Evolutionary conservation across 768 basidiomycete genomes (phyloP).

Genomic region (Lentinula lateritia): DNA sequence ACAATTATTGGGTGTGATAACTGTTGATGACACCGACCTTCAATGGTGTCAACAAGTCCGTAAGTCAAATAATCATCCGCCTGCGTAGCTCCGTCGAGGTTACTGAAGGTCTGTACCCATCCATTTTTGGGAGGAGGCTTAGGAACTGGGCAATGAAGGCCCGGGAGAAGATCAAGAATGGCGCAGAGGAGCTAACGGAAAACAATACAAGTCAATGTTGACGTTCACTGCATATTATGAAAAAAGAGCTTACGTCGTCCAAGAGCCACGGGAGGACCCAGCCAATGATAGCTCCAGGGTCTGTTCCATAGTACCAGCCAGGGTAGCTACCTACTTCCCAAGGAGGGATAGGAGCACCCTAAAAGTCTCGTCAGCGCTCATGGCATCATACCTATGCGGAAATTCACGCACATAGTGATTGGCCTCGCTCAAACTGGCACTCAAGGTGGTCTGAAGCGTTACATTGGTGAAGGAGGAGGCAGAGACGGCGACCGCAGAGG

Average conservation of each 20-base stretch:
- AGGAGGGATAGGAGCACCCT: slow-evolving; percentile 30
- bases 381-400: not conserved
- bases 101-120: slow-evolving; percentile 22
- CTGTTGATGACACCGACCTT: slow-evolving; percentile 12
- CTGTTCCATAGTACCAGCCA: slow-evolving; percentile 34
- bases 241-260: not conserved
- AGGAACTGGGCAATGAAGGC: slow-evolving; percentile 19
- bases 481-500: not conserved
- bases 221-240: not conserved
- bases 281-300: slow-evolving; percentile 2
- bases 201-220: not conserved
- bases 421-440: not conserved
- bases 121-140: slow-evolving; percentile 9
- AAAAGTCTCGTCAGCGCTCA: slow-evolving; percentile 15
- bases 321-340: slow-evolving; percentile 25
- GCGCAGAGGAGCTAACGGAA: slow-evolving; percentile 16
- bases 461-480: not conserved
- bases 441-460: not conserved
- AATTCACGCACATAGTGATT: not conserved
- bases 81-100: slow-evolving; percentile 26
- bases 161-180: slow-evolving; percentile 20
- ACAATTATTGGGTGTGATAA: not conserved
- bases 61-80: slow-evolving; percentile 29
- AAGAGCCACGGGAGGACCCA: not conserved
- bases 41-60: slow-evolving; percentile 28